Base-by-base conservation (phyloP, 495 filamentous ascomycete species). In the Amorphotheca resinae region DNA sequence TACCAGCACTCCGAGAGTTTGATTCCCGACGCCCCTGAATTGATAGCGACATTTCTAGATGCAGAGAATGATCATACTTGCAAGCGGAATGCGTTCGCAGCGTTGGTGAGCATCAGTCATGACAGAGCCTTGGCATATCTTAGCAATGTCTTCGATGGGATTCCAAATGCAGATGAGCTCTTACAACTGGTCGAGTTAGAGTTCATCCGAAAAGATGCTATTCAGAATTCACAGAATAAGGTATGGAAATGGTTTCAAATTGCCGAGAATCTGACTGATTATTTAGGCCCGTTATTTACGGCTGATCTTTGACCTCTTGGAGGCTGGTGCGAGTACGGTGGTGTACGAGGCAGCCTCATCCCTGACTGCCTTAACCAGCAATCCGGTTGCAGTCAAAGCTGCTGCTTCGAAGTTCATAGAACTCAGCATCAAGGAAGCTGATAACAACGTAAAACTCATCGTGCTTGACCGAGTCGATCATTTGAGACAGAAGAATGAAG, bases 361-460 rank as follows among this genome's bases (percentile, higher is more conserved):
- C n/a, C 68, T 96, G 42, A 96, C 89, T 15, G 77, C 87, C 5
- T 73, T 99, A 16, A 95, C 93, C 12, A 93, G 75, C 61, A 99
- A 96, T 63, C 89, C 93, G 7, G 91, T 96, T 30, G 93, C 89
- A 30, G 89, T 99, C 34, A 99, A 96, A 62, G 93, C 93, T 31
- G 89, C 93, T 12, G 93, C 93, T 3, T 71, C 73, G 37, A 99
- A 99, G 59, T 89, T 96, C 60, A 93, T 95, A 43, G 93, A 99
- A 58, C 77, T 99, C 1, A 82, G 81, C 49, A 95, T 98, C 56
- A 89, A 88, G 63, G 91, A 95, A 62, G 82, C 91, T 2, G 91
- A 98, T 58, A 98, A 98, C 68, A 98, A 98, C 56, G 93, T 98
- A 44, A 98, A 96, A 65, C 79, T 96, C 22, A 96, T 98, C 53